phyloP scores from a whole-genome alignment of 2,329 filamentous ascomycete genomes.

The Huntiella savannae region DNA sequence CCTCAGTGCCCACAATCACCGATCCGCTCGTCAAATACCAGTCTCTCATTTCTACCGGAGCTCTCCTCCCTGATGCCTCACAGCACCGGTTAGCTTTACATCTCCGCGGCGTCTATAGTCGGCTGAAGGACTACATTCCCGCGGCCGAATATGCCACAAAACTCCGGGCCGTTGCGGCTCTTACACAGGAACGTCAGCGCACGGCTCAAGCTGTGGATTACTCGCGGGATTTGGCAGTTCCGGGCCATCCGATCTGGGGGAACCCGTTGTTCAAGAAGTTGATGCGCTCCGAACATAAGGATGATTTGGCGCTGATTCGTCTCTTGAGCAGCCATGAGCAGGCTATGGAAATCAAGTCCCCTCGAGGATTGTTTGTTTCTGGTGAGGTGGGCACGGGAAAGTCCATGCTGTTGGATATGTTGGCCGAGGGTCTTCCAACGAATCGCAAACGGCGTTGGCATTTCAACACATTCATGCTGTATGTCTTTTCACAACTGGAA shows the following conservation, averaged over 20 bases:
- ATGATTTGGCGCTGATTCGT: constrained; percentile 36
- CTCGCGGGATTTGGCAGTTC: constrained; percentile 24
- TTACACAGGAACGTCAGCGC: constrained; percentile 20
- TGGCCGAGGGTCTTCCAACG: constrained; percentile 61
- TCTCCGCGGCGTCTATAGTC: constrained; percentile 55
- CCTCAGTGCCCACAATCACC: constrained; percentile 36
- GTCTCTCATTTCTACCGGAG: constrained; percentile 45
- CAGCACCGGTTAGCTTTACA: constrained; percentile 59
- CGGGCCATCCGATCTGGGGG: constrained; percentile 35
- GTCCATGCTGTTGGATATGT: constrained; percentile 65
- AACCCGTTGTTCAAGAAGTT: constrained; percentile 41
- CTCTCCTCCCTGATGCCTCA: constrained; percentile 48
- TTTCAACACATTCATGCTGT: constrained; percentile 74
- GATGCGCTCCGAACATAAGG: constrained; percentile 22
- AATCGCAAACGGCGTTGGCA: constrained; percentile 58
- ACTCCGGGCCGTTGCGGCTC: constrained; percentile 38
- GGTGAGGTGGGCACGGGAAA: constrained; percentile 73
- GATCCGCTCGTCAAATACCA: constrained; percentile 65
- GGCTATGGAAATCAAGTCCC: constrained; percentile 52
- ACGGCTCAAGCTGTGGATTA: constrained; percentile 14
- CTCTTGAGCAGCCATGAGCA: constrained; percentile 53
- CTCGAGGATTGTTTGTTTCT: constrained; percentile 56
- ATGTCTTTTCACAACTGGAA: constrained; percentile 55
- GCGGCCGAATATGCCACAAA: constrained; percentile 47
- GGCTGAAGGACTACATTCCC: constrained; percentile 62